Evolutionary conservation across 2,329 filamentous ascomycete species (phyloP), one percentile per base, ranked within the genome.

Genomic region (Cryphonectria naterciae): DNA sequence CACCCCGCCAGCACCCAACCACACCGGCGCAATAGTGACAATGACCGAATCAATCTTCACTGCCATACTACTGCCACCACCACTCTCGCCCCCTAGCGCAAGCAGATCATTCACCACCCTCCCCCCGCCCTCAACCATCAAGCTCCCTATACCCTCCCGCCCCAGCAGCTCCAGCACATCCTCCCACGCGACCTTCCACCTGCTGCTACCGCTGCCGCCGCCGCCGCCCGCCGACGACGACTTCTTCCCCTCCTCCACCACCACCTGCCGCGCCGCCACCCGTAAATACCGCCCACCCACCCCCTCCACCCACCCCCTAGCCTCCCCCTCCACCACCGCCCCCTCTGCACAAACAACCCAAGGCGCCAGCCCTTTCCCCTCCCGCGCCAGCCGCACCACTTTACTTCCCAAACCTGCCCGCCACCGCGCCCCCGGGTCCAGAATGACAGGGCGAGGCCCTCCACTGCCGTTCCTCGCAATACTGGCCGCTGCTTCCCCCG

Each of bases 111-210:
- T 97, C 78, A 98, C 93, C 46, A 98, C 89, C 15, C 85, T 84
- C 0, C 88, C 95, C 15, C 95, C 95, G 0, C 95, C 95, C 80
- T 98, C 95, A 65, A 98, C 87, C 95, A 98, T 98, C 70, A 98
- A 85, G 78, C 94, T 97, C 67, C 81, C 80, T 61, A 97, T 82
- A 1, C 90, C 89, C 75, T 92, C 85, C 0, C 78, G 79, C 46
- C 76, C 74, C n/a, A 97, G 79, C 4, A 84, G 82, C 25, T 80
- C 80, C 41, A 97, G 81, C 22, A 97, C 86, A 56, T 85, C 84
- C 15, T 80, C 79, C 94, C 93, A 97, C 25, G 84, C 80, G 73
- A 92, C 85, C 69, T 85, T 82, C 78, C 80, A 80, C 52, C 81
- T 77, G 10, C 25, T 46, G n/a, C 77, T 11, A 11, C 37, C 4